These are phyloP conservation scores for Juncus effusus DNA, from an alignment of 176 grass and related monocot genomes.

Conservation along the genomic window DNA sequence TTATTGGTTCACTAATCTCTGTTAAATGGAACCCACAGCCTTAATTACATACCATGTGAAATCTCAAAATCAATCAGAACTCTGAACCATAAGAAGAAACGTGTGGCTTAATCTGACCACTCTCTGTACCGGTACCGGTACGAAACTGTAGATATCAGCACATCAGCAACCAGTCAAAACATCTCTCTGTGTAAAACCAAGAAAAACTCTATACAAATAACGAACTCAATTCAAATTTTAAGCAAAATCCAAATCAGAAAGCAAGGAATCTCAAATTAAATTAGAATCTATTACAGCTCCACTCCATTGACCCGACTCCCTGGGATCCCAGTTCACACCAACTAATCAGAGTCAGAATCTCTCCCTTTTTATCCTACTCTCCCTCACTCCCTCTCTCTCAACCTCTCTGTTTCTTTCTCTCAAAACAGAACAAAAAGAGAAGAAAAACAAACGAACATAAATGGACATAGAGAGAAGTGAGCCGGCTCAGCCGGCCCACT, in stretches of 20 bases:
- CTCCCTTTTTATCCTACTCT: background rate
- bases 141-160: too few relatives aligned
- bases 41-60: too few relatives aligned
- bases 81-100: background rate
- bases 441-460: slow-evolving; percentile 1
- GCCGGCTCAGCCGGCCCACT: background rate
- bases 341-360: slow-evolving; percentile 11
- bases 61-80: too few relatives aligned
- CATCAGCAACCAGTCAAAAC: slow-evolving; percentile 10
- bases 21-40: too few relatives aligned
- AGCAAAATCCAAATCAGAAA: background rate
- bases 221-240: background rate
- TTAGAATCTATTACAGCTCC: background rate
- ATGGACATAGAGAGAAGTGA: slow-evolving; percentile 14
- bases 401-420: slow-evolving; percentile 2
- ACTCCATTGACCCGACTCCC: slow-evolving; percentile 12
- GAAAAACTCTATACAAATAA: background rate
- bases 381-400: slow-evolving; percentile 12
- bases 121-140: too few relatives aligned
- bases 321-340: slow-evolving; percentile 22
- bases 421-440: background rate
- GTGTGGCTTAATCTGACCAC: too few relatives aligned
- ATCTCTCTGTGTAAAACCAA: slow-evolving; percentile 6
- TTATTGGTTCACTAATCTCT: too few relatives aligned
- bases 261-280: background rate